Conservation (phyloP, 2,329 filamentous ascomycete species). For the Aaosphaeria arxii region DNA sequence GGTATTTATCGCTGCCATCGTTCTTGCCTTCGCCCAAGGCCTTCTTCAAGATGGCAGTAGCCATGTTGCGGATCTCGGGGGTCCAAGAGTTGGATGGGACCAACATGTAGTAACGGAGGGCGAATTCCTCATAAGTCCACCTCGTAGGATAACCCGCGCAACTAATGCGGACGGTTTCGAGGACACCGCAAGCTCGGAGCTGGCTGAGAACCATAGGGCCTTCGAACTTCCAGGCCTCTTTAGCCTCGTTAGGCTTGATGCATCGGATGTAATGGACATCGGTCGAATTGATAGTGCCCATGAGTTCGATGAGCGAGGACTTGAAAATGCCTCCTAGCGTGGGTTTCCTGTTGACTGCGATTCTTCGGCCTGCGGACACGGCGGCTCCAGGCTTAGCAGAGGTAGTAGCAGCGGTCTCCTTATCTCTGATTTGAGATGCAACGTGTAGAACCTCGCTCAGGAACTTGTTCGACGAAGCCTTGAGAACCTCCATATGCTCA, state of each 20-base stretch:
- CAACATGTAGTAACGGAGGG: constrained; percentile 96
- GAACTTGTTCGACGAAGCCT: constrained; percentile 80
- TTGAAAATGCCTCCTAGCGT: constrained; percentile 98
- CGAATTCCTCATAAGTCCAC: constrained; percentile 99
- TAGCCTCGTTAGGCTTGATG: constrained; percentile 97
- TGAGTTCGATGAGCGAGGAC: constrained; percentile 94
- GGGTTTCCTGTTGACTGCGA: constrained; percentile 92
- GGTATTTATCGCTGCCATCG: constrained; percentile 83
- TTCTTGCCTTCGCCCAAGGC: constrained; percentile 68
- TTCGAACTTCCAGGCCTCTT: constrained; percentile 96
- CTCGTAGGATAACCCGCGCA: constrained; percentile 94
- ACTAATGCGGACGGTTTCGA: constrained; percentile 97
- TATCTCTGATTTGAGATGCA: constrained; percentile 83
- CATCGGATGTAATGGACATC: constrained; percentile 99
- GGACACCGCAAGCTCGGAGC: constrained; percentile 94
- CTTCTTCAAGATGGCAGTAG: constrained; percentile 84
- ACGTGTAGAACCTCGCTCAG: constrained; percentile 80
- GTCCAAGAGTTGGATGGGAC: constrained; percentile 89
- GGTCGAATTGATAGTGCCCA: constrained; percentile 96
- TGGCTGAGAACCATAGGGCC: constrained; percentile 98
- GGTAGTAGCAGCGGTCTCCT: constrained; percentile 62
- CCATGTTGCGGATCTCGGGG: constrained; percentile 89
- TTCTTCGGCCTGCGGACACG: constrained; percentile 70
- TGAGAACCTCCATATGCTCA: constrained; percentile 93
- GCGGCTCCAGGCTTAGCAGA: constrained; percentile 69